Conservation (phyloP, 148 eudicot species). For the Nepenthes mirabilis region DNA sequence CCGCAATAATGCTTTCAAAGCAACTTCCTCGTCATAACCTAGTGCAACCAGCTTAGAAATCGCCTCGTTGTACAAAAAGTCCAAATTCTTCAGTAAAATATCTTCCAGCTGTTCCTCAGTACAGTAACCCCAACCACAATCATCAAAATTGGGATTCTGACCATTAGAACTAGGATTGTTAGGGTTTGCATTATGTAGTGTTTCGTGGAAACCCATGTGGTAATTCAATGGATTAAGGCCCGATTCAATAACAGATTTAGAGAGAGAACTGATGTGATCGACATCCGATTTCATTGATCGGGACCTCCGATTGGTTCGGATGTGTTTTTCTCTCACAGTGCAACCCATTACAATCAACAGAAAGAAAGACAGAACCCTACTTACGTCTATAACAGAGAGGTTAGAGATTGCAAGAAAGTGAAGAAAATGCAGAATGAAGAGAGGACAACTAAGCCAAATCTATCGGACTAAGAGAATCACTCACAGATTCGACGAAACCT, state of each 20-base stretch:
- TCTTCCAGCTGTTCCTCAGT: conserved; percentile 94
- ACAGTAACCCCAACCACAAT: conserved; percentile 82
- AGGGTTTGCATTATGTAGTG: conserved; percentile 20
- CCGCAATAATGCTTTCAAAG: conserved; percentile 55
- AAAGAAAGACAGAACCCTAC: conserved; percentile 10
- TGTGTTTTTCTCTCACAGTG: conserved; percentile 79
- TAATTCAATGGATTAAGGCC: conserved; percentile 35
- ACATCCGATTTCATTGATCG: conserved; percentile 42
- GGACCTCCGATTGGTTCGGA: conserved; percentile 61
- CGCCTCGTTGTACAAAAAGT: conserved; percentile 73
- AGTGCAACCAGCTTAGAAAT: conserved; percentile 50
- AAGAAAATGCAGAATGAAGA: neutral
- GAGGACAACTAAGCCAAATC: neutral
- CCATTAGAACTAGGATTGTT: conserved; percentile 17
- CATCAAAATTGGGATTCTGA: conserved; percentile 41
- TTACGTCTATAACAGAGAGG: conserved; percentile 1
- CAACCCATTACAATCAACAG: conserved; percentile 49
- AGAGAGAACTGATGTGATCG: conserved; percentile 23
- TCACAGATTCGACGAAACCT: neutral
- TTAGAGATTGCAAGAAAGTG: neutral
- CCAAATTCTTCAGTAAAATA: conserved; percentile 65
- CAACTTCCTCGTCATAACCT: conserved; percentile 86
- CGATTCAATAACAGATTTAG: conserved; percentile 40
- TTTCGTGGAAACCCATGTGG: conserved; percentile 33
- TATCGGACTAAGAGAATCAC: neutral